Evolutionary conservation across 805 yeast genomes (phyloP).

Genomic region (Candida easanensis): DNA sequence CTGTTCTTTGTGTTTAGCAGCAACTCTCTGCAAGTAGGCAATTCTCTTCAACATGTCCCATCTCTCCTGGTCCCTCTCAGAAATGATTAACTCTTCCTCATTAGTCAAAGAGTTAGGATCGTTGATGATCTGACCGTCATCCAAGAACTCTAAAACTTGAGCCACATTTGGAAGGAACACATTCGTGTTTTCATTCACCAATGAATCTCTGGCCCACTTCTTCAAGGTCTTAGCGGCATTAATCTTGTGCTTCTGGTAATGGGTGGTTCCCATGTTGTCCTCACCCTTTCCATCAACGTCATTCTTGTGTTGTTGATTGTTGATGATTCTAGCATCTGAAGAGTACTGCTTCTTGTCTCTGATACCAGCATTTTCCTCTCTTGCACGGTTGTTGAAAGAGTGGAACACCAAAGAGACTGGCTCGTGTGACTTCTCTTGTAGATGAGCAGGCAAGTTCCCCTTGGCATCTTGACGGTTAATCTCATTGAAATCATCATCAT

Average conservation of each 20-base stretch:
- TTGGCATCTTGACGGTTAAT: slow-evolving; percentile 23
- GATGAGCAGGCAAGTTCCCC: slow-evolving; percentile 23
- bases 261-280: slow-evolving; percentile 53
- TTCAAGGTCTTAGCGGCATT: slow-evolving; percentile 54
- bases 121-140: slow-evolving; percentile 35
- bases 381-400: slow-evolving; percentile 86
- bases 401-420: slow-evolving; percentile 30
- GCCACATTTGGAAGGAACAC: slow-evolving; percentile 55
- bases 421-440: slow-evolving; percentile 18
- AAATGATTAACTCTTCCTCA: slow-evolving; percentile 37
- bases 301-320: slow-evolving; percentile 56
- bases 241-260: slow-evolving; percentile 47
- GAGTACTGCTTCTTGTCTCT: slow-evolving; percentile 80
- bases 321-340: slow-evolving; percentile 75
- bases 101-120: slow-evolving; percentile 30
- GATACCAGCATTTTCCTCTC: slow-evolving; percentile 81
- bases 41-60: slow-evolving; percentile 72
- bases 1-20: slow-evolving; percentile 46
- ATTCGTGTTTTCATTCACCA: slow-evolving; percentile 33
- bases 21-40: slow-evolving; percentile 65
- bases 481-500: slow-evolving; percentile 25
- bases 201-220: slow-evolving; percentile 50
- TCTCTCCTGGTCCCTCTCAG: slow-evolving; percentile 50
- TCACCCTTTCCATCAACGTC: slow-evolving; percentile 79
- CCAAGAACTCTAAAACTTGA: slow-evolving; percentile 55